phyloP scores from a whole-genome alignment of 306 rosid species.

The Cicer judaicum region DNA sequence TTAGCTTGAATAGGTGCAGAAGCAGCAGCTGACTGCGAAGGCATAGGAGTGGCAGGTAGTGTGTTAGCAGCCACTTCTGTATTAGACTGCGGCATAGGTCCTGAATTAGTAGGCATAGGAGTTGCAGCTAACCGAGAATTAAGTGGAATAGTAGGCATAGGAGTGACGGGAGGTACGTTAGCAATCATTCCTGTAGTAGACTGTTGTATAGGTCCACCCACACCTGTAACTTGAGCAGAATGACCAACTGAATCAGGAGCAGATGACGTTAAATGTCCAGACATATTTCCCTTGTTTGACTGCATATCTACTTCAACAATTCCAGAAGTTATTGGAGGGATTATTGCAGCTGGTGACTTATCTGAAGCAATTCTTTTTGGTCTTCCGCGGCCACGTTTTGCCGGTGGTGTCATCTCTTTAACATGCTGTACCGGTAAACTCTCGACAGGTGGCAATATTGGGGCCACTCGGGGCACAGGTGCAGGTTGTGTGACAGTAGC shows the following conservation, averaged over 20 bases:
- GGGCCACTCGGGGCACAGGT: conserved; percentile 47
- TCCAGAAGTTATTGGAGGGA: conserved; percentile 58
- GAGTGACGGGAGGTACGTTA: conserved; percentile 49
- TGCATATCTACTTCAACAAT: conserved; percentile 54
- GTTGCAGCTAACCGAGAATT: conserved; percentile 49
- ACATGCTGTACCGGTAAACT: conserved; percentile 57
- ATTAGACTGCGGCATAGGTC: conserved; percentile 48
- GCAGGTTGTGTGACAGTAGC: conserved; percentile 53
- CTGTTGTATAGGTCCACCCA: conserved; percentile 46
- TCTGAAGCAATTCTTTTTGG: conserved; percentile 77
- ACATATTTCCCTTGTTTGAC: conserved; percentile 51
- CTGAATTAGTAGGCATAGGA: conserved; percentile 33
- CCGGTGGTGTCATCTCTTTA: conserved; percentile 79
- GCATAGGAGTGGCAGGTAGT: conserved; percentile 48
- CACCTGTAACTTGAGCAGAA: conserved; percentile 49
- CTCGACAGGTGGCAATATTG: conserved; percentile 57
- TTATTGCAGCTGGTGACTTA: conserved; percentile 54
- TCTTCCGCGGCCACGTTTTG: conserved; percentile 96
- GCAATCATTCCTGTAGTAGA: conserved; percentile 52
- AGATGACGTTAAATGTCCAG: conserved; percentile 52
- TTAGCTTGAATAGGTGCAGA: conserved; percentile 57
- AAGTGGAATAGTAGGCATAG: conserved; percentile 50
- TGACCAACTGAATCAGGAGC: conserved; percentile 52
- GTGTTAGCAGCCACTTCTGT: conserved; percentile 50
- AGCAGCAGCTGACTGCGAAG: conserved; percentile 52